Base-by-base conservation (phyloP, 352 stramenopile species). In the Globisporangium parvum region DNA sequence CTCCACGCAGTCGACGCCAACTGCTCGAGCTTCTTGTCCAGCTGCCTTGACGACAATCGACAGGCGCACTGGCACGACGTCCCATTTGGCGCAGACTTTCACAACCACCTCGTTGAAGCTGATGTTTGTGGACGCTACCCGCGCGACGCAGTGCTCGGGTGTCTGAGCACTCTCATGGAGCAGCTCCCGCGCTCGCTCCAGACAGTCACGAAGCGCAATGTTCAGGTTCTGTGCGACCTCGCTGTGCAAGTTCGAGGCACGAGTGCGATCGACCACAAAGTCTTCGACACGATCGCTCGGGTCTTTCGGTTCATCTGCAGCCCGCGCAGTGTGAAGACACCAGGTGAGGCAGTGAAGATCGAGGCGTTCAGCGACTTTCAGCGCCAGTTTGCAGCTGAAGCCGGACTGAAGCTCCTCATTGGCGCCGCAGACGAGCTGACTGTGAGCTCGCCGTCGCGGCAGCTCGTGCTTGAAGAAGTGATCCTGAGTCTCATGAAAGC, bases 401-500 rank as follows among this genome's bases (percentile, higher is more conserved):
- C 48, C 42, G 56, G 56, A 6, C n/a, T 62, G 14, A 62, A 53
- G 41, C 49, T 62, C 14, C 56, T 62, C 28, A 37, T 62, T 23
- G 47, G 46, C 18, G 48, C 56, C 2, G 41, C 28, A 10, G 56
- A 62, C 3, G 37, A 55, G 12, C 18, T 61, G 28, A 6, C 39
- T 6, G 55, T 21, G 20, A 3, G n/a, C 4, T 51, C 47, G 11
- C 26, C 39, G 2, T 49, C 55, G 9, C 49, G 48, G 17, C 56
- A 62, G 17, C 49, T 57, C 24, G 24, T 24, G 51, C 11, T 64
- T n/a, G 57, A 64, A 42, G 57, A 64, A 31, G 44, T 31, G 24
- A 55, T 64, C 26, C 35, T 64, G 51, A 40, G 20, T 28, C 21
- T 64, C 24, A 54, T 64, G 57, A 59, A 51, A 31, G 18, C 57